Evolutionary conservation across 2,329 filamentous ascomycete genomes (phyloP).

Genomic region (Claviceps sorghi): DNA sequence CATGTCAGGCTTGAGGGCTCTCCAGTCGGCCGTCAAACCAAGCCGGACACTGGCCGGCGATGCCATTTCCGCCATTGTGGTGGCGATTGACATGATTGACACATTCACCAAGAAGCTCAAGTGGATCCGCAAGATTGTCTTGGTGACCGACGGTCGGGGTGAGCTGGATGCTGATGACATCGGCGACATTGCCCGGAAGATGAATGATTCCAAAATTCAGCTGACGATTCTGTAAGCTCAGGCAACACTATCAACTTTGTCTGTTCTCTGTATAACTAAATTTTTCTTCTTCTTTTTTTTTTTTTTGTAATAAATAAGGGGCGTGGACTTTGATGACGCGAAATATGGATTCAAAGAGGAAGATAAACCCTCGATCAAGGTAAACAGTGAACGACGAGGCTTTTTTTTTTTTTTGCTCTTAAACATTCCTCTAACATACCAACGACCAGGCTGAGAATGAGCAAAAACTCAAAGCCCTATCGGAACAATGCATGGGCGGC

Average conservation of each 20-base stretch:
- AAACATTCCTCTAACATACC: background rate
- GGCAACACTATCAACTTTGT: background rate
- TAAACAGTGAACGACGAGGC: slow-evolving; percentile 15
- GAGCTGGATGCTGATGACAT: slow-evolving; percentile 58
- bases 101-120: slow-evolving; percentile 69
- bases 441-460: slow-evolving; percentile 47
- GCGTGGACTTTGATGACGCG: slow-evolving; percentile 83
- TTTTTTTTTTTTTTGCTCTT: background rate
- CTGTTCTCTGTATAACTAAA: background rate
- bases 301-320: slow-evolving; percentile 30
- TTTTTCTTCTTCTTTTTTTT: too few relatives aligned
- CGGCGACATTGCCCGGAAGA: slow-evolving; percentile 53
- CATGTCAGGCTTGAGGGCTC: slow-evolving; percentile 53
- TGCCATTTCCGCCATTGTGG: slow-evolving; percentile 70
- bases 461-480: slow-evolving; percentile 45
- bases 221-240: slow-evolving; percentile 58
- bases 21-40: slow-evolving; percentile 50
- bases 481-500: slow-evolving; percentile 51
- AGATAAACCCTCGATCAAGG: slow-evolving; percentile 60
- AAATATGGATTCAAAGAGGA: slow-evolving; percentile 91
- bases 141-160: slow-evolving; percentile 71
- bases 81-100: slow-evolving; percentile 77
- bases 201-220: slow-evolving; percentile 64
- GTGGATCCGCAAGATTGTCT: slow-evolving; percentile 63
- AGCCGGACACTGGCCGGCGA: slow-evolving; percentile 61